phyloP scores from a whole-genome alignment of 352 stramenopile species.

The Pythium sukuiense region DNA sequence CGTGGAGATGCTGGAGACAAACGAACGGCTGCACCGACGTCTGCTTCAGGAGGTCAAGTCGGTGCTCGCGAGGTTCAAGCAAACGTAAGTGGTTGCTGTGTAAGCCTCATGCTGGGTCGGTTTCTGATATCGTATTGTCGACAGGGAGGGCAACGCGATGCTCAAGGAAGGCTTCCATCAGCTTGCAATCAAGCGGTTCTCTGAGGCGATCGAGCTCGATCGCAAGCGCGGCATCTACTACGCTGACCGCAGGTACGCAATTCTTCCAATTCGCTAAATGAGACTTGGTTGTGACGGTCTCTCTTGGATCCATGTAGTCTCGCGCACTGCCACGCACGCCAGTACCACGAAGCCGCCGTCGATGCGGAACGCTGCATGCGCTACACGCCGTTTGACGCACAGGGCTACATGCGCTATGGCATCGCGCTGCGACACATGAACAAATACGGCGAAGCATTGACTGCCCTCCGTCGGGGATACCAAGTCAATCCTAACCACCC shows the following conservation, averaged over 20 bases:
- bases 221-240: conserved; percentile 90
- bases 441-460: conserved; percentile 70
- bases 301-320: conserved; percentile 36
- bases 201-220: conserved; percentile 90
- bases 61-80: conserved; percentile 31
- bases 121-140: neutral
- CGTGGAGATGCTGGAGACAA: conserved; percentile 14
- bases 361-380: conserved; percentile 89
- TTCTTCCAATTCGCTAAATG: neutral
- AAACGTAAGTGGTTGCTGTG: conserved; percentile 19
- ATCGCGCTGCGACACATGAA: conserved; percentile 88
- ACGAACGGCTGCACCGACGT: conserved; percentile 21
- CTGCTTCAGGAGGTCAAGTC: conserved; percentile 28
- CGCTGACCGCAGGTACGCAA: conserved; percentile 82
- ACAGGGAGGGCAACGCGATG: conserved; percentile 89
- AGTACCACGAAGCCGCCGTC: conserved; percentile 86
- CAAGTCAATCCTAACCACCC: conserved; percentile 74
- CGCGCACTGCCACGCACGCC: conserved; percentile 60
- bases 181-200: conserved; percentile 92
- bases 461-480: conserved; percentile 59
- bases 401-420: conserved; percentile 92
- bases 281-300: conserved; percentile 32
- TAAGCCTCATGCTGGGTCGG: neutral
- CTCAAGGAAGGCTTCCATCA: conserved; percentile 89
- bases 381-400: conserved; percentile 93